Base-by-base conservation (phyloP, 441 rosid species). In the Viola pubescens region DNA sequence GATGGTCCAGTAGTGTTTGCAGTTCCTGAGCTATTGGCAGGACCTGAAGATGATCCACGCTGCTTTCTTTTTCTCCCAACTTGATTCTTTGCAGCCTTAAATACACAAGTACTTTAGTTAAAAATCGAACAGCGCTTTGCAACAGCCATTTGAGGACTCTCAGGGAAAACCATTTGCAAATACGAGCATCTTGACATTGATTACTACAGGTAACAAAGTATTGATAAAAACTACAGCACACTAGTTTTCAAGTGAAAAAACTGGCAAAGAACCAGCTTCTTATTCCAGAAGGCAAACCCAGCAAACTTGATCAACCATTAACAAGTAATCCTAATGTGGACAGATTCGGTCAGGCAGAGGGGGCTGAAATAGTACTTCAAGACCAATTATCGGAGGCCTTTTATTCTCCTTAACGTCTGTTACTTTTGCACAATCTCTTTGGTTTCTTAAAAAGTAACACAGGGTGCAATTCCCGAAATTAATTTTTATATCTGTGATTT, bases 21-120 rank as follows among this genome's bases (percentile, higher is more conserved):
- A 56, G 88, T 85, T 63, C 95, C 91, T 48, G 91, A 73, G 72
- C 88, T 88, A 69, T 82, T 82, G 59, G 91, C 88, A 59, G 99
- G 88, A 9, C 95, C 94, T 50, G 91, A 81, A 70, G 87, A 86
- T 12, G 95, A 80, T 62, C 78, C 87, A 0, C 87, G 84, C 58
- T 82, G 94, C 75, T 85, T 91, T 70, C 95, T 81, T 79, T 84
- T 90, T 69, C 92, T 76, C 59, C 81, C 86, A 74, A 69, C 65
- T 75, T 80, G 97, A 70, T 80, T 73, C 76, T 88, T 82, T 54
- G 84, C 70, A 68, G 70, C 89, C 97, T 94, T 71, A 62, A 75
- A 61, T 43, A 58, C 46, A 45, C 10, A 44, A 44, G 12, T 48
- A 26, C 12, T n/a, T 53, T 4, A 59, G 55, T 52, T 40, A 65